phyloP scores from a whole-genome alignment of 2,329 filamentous ascomycete genomes.

The Phialophora macrospora region DNA sequence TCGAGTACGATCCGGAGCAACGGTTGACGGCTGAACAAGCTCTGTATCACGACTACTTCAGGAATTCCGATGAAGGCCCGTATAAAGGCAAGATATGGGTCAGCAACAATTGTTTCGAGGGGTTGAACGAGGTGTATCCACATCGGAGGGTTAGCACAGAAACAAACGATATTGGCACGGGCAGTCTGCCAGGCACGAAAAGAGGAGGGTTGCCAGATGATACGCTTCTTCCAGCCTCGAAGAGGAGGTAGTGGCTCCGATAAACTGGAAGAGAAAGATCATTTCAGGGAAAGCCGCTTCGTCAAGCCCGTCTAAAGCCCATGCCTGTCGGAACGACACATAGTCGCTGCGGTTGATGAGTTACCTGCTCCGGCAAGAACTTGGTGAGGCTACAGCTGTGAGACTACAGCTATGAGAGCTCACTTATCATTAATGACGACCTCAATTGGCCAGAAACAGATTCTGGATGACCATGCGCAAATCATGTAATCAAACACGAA shows the following conservation, averaged over 20 bases:
- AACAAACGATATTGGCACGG: constrained; percentile 92
- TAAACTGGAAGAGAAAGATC: neutral
- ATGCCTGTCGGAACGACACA: neutral
- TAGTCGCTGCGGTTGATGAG: neutral
- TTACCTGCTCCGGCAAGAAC: neutral
- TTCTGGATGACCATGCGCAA: neutral
- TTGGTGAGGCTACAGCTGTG: neutral
- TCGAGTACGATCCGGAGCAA: constrained; percentile 92
- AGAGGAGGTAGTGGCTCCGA: constrained; percentile 35
- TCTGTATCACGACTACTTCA: constrained; percentile 89
- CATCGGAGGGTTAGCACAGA: constrained; percentile 89
- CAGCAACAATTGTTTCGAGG: constrained; percentile 86
- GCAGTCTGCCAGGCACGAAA: constrained; percentile 88
- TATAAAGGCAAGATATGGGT: constrained; percentile 51
- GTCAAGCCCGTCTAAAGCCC: neutral
- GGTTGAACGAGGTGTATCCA: constrained; percentile 85
- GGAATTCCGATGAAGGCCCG: constrained; percentile 57
- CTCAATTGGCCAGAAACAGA: neutral
- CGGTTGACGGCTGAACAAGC: constrained; percentile 86
- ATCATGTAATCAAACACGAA: neutral
- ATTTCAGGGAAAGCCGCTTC: neutral
- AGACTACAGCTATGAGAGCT: neutral
- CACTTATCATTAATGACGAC: neutral
- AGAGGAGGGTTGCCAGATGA: constrained; percentile 85
- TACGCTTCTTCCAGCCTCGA: constrained; percentile 37